A percentile compares a stretch with the other conserved stretches of the same genome.
phyloP scores from a whole-genome alignment of 805 yeast genomes.

The Lachancea sp. region DNA sequence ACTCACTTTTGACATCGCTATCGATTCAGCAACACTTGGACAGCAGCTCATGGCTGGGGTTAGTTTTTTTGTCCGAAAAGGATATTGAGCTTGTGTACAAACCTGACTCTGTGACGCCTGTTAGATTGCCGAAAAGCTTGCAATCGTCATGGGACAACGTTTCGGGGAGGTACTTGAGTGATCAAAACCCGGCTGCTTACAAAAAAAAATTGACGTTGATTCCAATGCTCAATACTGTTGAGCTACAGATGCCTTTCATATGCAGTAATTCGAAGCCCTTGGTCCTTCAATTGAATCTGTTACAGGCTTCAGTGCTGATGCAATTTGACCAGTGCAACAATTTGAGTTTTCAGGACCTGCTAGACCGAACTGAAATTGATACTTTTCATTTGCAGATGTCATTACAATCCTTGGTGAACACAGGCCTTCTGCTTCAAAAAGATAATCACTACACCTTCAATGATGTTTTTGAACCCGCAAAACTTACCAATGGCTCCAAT shows the following conservation, averaged over 20 bases:
- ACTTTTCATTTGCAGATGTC: background rate
- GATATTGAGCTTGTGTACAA: background rate
- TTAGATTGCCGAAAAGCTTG: background rate
- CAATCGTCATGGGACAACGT: background rate
- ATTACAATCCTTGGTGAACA: background rate
- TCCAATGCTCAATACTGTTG: slow-evolving; percentile 11
- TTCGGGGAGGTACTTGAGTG: background rate
- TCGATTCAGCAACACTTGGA: background rate
- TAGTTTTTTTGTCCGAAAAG: background rate
- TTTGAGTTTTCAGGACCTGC: slow-evolving; percentile 12
- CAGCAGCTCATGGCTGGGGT: background rate
- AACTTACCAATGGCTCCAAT: background rate
- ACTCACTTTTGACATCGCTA: background rate
- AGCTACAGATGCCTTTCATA: slow-evolving; percentile 13
- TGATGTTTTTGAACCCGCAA: background rate
- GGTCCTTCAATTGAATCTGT: slow-evolving; percentile 21
- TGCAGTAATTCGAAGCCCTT: slow-evolving; percentile 9
- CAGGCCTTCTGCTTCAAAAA: background rate
- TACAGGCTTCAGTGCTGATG: slow-evolving; percentile 23
- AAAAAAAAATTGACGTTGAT: slow-evolving; percentile 4
- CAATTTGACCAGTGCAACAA: slow-evolving; percentile 18
- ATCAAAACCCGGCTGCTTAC: background rate
- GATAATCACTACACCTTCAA: background rate
- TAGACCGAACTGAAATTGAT: background rate
- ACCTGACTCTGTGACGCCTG: background rate